Evolutionary conservation across 805 yeast species (phyloP).

Genomic region (Suhomyces faveliae): DNA sequence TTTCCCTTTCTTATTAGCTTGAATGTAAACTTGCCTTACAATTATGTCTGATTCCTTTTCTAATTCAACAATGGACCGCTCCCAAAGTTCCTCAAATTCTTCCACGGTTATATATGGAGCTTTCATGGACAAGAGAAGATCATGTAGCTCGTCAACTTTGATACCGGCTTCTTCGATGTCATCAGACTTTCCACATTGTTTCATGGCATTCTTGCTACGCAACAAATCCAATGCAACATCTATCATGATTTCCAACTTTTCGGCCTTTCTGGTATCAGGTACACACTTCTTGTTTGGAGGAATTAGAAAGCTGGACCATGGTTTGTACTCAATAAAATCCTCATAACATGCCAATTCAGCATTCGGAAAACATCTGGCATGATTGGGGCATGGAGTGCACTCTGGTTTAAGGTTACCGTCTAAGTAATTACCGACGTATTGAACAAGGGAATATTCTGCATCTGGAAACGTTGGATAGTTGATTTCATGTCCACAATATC

Average conservation of each 20-base stretch:
- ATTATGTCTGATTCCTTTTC: conserved; percentile 66
- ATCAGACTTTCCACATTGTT: conserved; percentile 52
- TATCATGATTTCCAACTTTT: conserved; percentile 62
- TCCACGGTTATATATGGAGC: conserved; percentile 51
- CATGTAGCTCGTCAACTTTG: conserved; percentile 48
- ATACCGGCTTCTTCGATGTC: conserved; percentile 53
- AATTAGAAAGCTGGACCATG: conserved; percentile 52
- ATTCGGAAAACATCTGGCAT: conserved; percentile 69
- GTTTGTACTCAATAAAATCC: conserved; percentile 53
- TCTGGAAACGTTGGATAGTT: conserved; percentile 40
- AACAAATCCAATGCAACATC: conserved; percentile 65
- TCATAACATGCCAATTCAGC: conserved; percentile 67
- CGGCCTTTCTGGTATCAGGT: conserved; percentile 70
- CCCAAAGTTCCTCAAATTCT: conserved; percentile 78
- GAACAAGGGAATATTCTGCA: conserved; percentile 26
- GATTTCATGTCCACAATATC: conserved; percentile 73
- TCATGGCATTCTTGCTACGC: conserved; percentile 65
- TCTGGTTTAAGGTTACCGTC: conserved; percentile 49
- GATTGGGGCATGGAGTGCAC: conserved; percentile 78
- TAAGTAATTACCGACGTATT: conserved; percentile 43
- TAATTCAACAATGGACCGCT: conserved; percentile 56
- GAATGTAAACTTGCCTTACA: conserved; percentile 66
- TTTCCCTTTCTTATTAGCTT: not conserved
- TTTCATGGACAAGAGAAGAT: conserved; percentile 46
- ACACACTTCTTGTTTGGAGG: conserved; percentile 56